A percentile compares a stretch with the other conserved stretches of the same genome.
These are phyloP conservation scores for Parascedosporium putredinis DNA, from an alignment of 2,329 filamentous ascomycete species.

Conservation along the genomic window DNA sequence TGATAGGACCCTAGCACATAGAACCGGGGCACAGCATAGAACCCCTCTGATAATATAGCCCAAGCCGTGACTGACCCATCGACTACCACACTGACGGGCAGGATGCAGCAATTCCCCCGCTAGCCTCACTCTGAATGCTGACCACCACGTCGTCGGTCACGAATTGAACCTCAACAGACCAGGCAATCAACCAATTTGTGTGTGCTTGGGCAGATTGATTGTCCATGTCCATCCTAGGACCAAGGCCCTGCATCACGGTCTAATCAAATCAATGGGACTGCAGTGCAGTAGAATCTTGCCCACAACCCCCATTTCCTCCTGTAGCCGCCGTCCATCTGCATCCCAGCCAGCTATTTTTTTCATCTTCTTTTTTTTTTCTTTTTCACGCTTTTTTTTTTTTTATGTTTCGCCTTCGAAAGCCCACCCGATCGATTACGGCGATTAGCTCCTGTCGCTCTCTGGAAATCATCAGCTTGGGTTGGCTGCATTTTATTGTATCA, in stretches of 20 bases:
- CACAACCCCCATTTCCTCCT: background rate
- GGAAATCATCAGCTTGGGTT: background rate
- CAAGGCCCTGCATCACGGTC: background rate
- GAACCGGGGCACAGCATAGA: too few relatives aligned
- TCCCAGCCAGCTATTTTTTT: background rate
- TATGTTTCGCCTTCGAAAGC: too few relatives aligned
- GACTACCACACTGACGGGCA: background rate
- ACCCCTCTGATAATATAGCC: background rate
- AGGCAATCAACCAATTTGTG: too few relatives aligned
- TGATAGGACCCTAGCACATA: background rate
- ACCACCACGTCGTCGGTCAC: background rate
- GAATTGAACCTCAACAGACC: background rate
- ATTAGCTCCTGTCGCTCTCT: background rate
- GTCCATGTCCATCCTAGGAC: background rate
- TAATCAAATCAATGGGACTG: conserved; percentile 7
- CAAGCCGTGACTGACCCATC: background rate
- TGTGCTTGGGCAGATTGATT: background rate
- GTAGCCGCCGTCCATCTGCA: background rate
- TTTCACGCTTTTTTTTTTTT: too few relatives aligned
- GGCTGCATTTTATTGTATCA: background rate
- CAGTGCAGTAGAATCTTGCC: too few relatives aligned
- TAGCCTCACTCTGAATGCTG: background rate
- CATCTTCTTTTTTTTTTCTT: too few relatives aligned
- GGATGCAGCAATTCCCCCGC: background rate
- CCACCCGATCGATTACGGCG: too few relatives aligned